These are phyloP conservation scores for Maudiozyma humilis DNA, from an alignment of 1,139 yeast species.

Conservation along the genomic window DNA sequence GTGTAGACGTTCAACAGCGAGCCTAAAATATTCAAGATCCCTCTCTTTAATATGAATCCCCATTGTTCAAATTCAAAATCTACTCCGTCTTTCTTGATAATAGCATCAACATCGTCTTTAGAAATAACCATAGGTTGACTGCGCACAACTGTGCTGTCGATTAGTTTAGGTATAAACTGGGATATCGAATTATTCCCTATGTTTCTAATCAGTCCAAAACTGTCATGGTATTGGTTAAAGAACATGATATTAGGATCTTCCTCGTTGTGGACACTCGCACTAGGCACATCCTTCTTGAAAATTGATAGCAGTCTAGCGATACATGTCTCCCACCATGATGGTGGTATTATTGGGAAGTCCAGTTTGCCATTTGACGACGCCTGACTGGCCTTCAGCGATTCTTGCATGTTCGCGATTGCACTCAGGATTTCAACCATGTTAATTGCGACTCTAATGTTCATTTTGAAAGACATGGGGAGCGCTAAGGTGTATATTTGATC, in stretches of 20 bases:
- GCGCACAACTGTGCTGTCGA: conserved; percentile 18
- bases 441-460: conserved; percentile 23
- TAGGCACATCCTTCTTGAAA: conserved; percentile 17
- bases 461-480: conserved; percentile 28
- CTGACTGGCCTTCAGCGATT: not conserved
- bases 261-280: conserved; percentile 10
- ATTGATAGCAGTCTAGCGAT: conserved; percentile 19
- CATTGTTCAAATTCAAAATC: conserved; percentile 22
- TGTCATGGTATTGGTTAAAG: conserved; percentile 15
- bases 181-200: conserved; percentile 23
- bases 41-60: conserved; percentile 20
- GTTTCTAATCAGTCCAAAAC: conserved; percentile 24
- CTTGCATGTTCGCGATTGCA: conserved; percentile 16
- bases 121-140: conserved; percentile 24
- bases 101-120: conserved; percentile 19
- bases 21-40: conserved; percentile 21
- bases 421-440: conserved; percentile 23
- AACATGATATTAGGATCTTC: conserved; percentile 10
- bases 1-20: conserved; percentile 19
- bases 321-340: conserved; percentile 26
- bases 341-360: conserved; percentile 11
- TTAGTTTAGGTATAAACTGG: conserved; percentile 17
- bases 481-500: conserved; percentile 22
- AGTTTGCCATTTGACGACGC: no score
- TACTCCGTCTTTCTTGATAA: conserved; percentile 4